Percentiles rank a stretch among this genome's conserved stretches.
Conservation (phyloP, 164 flowering plant species). For the Nymphaea colorata region DNA sequence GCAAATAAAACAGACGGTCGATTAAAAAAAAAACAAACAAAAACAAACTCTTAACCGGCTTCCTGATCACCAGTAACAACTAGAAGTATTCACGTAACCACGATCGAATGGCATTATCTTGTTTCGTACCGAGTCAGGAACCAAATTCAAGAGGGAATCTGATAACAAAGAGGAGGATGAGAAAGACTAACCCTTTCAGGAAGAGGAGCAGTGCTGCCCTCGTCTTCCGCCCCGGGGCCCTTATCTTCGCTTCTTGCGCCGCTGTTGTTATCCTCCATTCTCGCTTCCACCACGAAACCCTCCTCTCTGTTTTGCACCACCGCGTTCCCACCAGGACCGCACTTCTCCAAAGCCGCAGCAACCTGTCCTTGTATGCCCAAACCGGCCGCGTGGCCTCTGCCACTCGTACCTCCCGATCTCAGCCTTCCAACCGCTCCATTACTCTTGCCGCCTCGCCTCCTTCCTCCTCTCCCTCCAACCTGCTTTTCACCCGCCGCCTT, state of each 20-base stretch:
- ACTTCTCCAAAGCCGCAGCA: slow-evolving; percentile 7
- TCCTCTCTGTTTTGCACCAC: slow-evolving; percentile 12
- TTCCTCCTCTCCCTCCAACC: slow-evolving; percentile 1
- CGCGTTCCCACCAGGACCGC: slow-evolving; percentile 1
- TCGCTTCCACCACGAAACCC: slow-evolving; percentile 12
- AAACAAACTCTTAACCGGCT: too few species aligned
- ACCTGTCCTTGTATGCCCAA: background rate
- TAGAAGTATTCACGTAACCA: too few species aligned
- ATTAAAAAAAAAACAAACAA: too few species aligned
- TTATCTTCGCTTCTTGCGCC: slow-evolving; percentile 46
- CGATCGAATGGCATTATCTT: too few species aligned
- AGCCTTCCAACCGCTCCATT: slow-evolving; percentile 5
- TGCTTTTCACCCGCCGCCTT: slow-evolving; percentile 15
- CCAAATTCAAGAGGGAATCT: background rate
- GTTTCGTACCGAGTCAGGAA: background rate
- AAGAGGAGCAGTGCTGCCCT: slow-evolving; percentile 59
- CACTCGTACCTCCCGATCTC: slow-evolving; percentile 8
- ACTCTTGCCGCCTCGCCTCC: slow-evolving; percentile 10
- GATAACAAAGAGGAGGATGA: background rate
- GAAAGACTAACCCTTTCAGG: slow-evolving; percentile 62
- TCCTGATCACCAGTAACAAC: too few species aligned
- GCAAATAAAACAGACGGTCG: too few species aligned
- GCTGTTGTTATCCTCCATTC: slow-evolving; percentile 58
- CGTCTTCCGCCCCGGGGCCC: slow-evolving; percentile 54
- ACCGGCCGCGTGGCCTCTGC: slow-evolving; percentile 10